These are phyloP conservation scores for Aspergillus oerlinghausenensis DNA, from an alignment of 2,329 filamentous ascomycete genomes.

Conservation along the genomic window DNA sequence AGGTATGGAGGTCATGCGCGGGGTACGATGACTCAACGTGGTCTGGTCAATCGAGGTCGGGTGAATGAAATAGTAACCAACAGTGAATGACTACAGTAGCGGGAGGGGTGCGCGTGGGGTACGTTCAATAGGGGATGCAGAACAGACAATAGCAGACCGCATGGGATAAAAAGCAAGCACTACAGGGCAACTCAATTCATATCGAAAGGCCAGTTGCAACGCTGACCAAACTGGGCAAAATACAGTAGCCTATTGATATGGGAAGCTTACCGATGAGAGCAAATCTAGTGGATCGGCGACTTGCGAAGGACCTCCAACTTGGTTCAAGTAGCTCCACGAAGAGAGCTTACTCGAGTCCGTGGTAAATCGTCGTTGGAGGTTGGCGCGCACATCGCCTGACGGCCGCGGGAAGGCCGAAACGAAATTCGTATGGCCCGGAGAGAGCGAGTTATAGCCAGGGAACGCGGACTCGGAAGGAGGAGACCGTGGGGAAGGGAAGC, in stretches of 20 bases:
- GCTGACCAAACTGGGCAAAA: not conserved
- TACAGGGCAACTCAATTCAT: not conserved
- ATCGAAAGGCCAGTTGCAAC: not conserved
- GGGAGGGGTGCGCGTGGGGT: not conserved
- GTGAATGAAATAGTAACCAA: not conserved
- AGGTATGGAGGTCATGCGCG: slow-evolving; percentile 1
- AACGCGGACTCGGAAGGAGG: slow-evolving; percentile 71
- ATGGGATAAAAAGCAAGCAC: not conserved
- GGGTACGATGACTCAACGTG: not conserved
- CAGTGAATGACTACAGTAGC: slow-evolving; percentile 4
- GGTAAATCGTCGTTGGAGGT: slow-evolving; percentile 86
- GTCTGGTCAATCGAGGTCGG: not conserved
- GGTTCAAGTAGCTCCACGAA: slow-evolving; percentile 63
- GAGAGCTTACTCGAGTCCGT: slow-evolving; percentile 82
- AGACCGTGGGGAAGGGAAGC: slow-evolving; percentile 72
- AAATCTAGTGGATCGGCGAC: slow-evolving; percentile 52
- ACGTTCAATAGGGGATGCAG: not conserved
- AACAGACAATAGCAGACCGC: not conserved
- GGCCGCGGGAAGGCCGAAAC: slow-evolving; percentile 53
- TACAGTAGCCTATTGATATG: not conserved
- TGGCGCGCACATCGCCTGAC: slow-evolving; percentile 66
- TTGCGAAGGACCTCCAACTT: slow-evolving; percentile 42
- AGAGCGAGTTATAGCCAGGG: slow-evolving; percentile 68
- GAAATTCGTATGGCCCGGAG: slow-evolving; percentile 61
- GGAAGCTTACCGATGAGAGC: slow-evolving; percentile 48